These are phyloP conservation scores for Gnetum montanum DNA, from an alignment of 75 land plant species.

Conservation along the genomic window DNA sequence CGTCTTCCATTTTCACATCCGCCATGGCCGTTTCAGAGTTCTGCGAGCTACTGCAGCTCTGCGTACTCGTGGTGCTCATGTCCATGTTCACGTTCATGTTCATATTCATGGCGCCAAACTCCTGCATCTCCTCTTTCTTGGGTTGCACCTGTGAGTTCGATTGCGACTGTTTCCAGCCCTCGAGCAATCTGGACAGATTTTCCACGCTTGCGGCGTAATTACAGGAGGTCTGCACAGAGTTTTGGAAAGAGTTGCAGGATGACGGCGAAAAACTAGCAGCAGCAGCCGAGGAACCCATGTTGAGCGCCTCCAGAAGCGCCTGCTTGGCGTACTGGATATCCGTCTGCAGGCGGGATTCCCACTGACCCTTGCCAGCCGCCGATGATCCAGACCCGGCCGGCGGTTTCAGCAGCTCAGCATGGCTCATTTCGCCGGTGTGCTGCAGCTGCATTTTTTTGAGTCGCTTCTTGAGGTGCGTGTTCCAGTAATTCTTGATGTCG, in stretches of 20 bases:
- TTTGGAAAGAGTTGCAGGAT: not conserved
- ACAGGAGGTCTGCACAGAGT: not conserved
- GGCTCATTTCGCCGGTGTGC: slow-evolving; percentile 3
- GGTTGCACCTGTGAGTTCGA: slow-evolving; percentile 6
- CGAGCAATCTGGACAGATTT: slow-evolving; percentile 44
- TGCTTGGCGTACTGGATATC: slow-evolving; percentile 8
- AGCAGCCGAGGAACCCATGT: not conserved
- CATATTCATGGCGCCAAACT: not conserved
- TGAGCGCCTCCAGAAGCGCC: slow-evolving; percentile 1
- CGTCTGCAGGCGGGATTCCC: slow-evolving; percentile 6
- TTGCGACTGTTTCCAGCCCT: slow-evolving; percentile 47
- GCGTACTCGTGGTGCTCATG: slow-evolving; percentile 3
- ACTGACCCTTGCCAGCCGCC: not conserved
- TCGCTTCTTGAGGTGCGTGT: slow-evolving; percentile 65
- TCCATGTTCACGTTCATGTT: slow-evolving; percentile 3
- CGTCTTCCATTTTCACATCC: slow-evolving; percentile 6
- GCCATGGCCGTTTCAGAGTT: slow-evolving; percentile 12
- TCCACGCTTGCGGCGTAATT: slow-evolving; percentile 53
- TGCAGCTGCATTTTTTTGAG: slow-evolving; percentile 26
- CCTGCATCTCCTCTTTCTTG: not conserved
- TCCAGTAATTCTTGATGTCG: slow-evolving; percentile 63
- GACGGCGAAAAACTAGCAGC: no score
- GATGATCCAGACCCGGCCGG: not conserved
- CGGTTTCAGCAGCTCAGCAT: not conserved
- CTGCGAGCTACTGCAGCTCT: slow-evolving; percentile 13